A percentile compares a stretch with the other conserved stretches of the same genome.
Evolutionary conservation across 192 early-diverging fungal species (phyloP).

Genomic region (Jimgerdemannia flammicorona): DNA sequence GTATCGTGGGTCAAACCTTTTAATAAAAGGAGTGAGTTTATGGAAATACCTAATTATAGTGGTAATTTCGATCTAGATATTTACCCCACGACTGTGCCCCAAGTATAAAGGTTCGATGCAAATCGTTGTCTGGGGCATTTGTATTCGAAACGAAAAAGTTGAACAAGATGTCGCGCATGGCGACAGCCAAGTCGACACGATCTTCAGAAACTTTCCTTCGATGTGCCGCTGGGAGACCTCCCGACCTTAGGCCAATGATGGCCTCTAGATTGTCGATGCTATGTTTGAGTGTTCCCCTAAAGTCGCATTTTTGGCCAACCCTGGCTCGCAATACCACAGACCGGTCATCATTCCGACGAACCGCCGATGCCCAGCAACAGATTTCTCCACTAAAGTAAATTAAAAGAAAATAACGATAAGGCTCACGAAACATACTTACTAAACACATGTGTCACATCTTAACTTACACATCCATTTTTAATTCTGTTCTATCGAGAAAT

Average conservation of each 20-base stretch:
- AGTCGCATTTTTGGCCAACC: slow-evolving; percentile 10
- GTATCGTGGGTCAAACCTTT: background rate
- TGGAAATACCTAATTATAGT: slow-evolving; percentile 1
- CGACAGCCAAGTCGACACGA: background rate
- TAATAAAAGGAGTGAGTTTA: background rate
- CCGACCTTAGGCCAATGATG: slow-evolving; percentile 5
- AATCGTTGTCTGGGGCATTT: background rate
- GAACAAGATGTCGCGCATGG: background rate
- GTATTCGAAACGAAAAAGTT: background rate
- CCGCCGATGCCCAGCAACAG: slow-evolving; percentile 6
- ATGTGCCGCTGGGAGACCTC: slow-evolving; percentile 6
- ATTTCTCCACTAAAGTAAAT: slow-evolving; percentile 13
- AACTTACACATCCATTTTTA: slow-evolving; percentile 23
- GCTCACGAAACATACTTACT: background rate
- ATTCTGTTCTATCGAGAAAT: slow-evolving; percentile 14
- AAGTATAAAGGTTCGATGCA: background rate
- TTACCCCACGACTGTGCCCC: background rate
- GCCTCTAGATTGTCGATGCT: slow-evolving; percentile 3
- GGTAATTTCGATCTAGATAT: background rate
- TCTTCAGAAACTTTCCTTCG: background rate
- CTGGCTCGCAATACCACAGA: slow-evolving; percentile 4
- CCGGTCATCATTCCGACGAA: slow-evolving; percentile 1
- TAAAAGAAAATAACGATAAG: background rate
- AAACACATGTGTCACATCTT: background rate
- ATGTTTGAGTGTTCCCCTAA: slow-evolving; percentile 7